These are phyloP conservation scores for Epichloe baconii DNA, from an alignment of 2,329 filamentous ascomycete species.

Conservation along the genomic window DNA sequence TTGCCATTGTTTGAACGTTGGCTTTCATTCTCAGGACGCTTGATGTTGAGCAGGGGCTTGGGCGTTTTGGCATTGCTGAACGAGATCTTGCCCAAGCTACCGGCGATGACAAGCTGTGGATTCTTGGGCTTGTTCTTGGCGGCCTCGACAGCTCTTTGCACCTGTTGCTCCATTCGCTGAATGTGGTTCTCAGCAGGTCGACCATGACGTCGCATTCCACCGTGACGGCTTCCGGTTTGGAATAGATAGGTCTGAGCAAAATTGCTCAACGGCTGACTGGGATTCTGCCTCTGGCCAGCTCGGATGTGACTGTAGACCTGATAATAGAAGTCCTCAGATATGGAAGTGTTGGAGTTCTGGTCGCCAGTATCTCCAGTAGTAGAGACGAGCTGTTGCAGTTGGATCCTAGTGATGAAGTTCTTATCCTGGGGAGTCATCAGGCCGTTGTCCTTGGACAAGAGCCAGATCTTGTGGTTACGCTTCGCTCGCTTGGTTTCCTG, in stretches of 20 bases:
- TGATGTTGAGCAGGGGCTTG: slow-evolving; percentile 89
- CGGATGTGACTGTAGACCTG: slow-evolving; percentile 94
- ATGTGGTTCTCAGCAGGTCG: slow-evolving; percentile 91
- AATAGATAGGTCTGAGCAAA: slow-evolving; percentile 97
- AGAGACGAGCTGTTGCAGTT: slow-evolving; percentile 88
- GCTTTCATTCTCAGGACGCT: slow-evolving; percentile 60
- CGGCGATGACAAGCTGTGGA: slow-evolving; percentile 90
- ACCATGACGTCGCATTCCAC: slow-evolving; percentile 59
- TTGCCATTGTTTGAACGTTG: slow-evolving; percentile 39
- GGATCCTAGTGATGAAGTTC: slow-evolving; percentile 97
- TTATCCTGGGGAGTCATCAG: slow-evolving; percentile 99
- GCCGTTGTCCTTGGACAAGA: slow-evolving; percentile 86
- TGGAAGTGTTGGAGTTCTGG: slow-evolving; percentile 62
- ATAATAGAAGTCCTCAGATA: slow-evolving; percentile 95
- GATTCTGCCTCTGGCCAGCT: slow-evolving; percentile 77
- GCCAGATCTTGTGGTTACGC: slow-evolving; percentile 94
- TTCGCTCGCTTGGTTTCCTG: slow-evolving; percentile 94
- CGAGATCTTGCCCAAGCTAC: slow-evolving; percentile 92
- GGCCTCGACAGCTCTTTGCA: slow-evolving; percentile 90
- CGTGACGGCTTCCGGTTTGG: slow-evolving; percentile 78
- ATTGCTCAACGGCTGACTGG: slow-evolving; percentile 83
- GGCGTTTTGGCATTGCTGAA: slow-evolving; percentile 99
- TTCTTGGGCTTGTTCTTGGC: slow-evolving; percentile 97
- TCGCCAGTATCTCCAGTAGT: slow-evolving; percentile 82
- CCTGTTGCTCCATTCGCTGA: slow-evolving; percentile 98